Base-by-base conservation (phyloP, 441 rosid species). In the Mallotus japonicus region DNA sequence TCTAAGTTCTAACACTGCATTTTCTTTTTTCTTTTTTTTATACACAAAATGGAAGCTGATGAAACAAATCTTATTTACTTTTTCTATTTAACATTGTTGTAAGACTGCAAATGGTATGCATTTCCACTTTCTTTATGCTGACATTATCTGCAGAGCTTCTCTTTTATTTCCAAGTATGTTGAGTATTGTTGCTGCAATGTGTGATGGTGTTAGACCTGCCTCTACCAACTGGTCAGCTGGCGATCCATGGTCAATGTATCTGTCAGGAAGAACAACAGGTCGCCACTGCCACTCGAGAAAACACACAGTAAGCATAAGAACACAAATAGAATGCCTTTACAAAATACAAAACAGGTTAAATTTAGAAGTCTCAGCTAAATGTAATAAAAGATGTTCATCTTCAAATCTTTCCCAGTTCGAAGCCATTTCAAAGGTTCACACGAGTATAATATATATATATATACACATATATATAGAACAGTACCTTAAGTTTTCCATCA, bases 121-220 rank as follows among this genome's bases (percentile, higher is more conserved):
- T 59, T 63, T 32, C n/a, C 62, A 34, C 46, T 64, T 62, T 58
- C 22, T 44, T 59, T 69, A 28, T 53, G 58, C 73, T 62, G 89
- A 71, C 90, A 89, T 80, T 51, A 89, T 78, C 67, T 84, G 74
- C 72, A 94, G 71, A 67, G 98, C 96, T 74, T 89, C 90, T 72
- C 97, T 83, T 71, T 81, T 86, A 67, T 87, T 85, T 17, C 97
- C 98, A 24, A 94, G 83, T 55, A 94, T 80, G 81, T 80, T 94
- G 76, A 90, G 85, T 10, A 89, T 84, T 0, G 98, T 92, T 2
- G 98, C 98, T 34, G 97, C 96, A 2, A 93, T 86, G 76, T 93
- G 95, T 24, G 96, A 88, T n/a, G 96, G 89, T 47, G 93, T 89
- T 60, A 93, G 94, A 44, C 98, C 97, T 24, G 98, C 96, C 83